Evolutionary conservation across 1,139 yeast species (phyloP).

Genomic region (Geotrichum aggregatum): DNA sequence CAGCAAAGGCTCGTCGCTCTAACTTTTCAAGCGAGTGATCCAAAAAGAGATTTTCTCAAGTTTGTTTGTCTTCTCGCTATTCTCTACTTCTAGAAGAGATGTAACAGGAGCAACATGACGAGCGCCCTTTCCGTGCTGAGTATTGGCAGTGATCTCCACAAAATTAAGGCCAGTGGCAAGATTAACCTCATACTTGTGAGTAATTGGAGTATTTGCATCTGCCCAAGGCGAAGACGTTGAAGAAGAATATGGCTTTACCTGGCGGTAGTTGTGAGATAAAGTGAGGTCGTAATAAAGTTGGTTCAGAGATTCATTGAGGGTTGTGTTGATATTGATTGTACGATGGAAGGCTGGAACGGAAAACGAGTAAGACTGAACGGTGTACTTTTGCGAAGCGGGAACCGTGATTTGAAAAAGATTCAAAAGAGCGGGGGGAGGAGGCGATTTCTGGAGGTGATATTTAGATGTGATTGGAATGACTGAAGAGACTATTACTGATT

Average conservation of each 20-base stretch:
- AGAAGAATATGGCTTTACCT: conserved; percentile 28
- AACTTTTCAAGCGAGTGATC: conserved; percentile 3
- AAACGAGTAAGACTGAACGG: conserved; percentile 34
- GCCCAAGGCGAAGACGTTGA: conserved; percentile 32
- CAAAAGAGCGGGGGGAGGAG: conserved; percentile 27
- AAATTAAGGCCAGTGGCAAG: conserved; percentile 33
- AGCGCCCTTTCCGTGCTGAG: conserved; percentile 1
- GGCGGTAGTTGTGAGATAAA: conserved; percentile 30
- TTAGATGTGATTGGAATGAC: conserved; percentile 29
- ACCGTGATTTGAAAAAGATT: conserved; percentile 34
- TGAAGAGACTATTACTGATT: conserved; percentile 28
- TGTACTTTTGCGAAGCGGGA: conserved; percentile 34
- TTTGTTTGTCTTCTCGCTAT: not conserved
- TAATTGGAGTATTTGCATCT: conserved; percentile 29
- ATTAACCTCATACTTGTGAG: conserved; percentile 30
- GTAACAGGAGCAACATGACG: not conserved
- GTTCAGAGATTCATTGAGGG: conserved; percentile 32
- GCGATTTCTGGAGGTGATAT: conserved; percentile 30
- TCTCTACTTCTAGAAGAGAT: not conserved
- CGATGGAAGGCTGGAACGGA: conserved; percentile 37
- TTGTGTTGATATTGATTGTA: conserved; percentile 32
- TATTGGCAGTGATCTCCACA: conserved; percentile 27
- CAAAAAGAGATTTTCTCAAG: conserved; percentile 6
- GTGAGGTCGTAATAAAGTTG: conserved; percentile 28
- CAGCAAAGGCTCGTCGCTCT: too few relatives aligned